Conservation (phyloP, 257 asterid genomes). For the Solanum piurae region DNA sequence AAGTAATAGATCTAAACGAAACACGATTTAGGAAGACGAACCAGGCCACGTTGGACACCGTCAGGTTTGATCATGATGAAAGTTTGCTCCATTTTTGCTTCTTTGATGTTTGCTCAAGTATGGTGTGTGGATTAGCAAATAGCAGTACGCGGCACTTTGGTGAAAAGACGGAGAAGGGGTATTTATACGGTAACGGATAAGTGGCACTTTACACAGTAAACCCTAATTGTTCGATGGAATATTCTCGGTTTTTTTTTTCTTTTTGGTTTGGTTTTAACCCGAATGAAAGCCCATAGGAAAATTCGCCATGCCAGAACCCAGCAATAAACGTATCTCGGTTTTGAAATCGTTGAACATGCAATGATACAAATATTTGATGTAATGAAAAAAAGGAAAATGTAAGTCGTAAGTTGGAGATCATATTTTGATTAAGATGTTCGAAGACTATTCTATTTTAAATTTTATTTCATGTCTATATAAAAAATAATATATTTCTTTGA, state of each 20-base stretch:
- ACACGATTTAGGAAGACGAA: conserved; percentile 4
- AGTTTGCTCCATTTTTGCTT: conserved; percentile 71
- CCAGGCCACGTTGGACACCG: conserved; percentile 96
- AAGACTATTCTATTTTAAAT: too few relatives aligned
- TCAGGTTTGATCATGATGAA: conserved; percentile 99
- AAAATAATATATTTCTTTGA: too few relatives aligned
- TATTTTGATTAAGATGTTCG: not conserved
- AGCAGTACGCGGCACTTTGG: not conserved
- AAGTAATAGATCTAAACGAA: not conserved
- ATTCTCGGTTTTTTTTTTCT: not conserved
- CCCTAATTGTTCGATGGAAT: not conserved
- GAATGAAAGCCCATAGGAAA: not conserved
- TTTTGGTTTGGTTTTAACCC: not conserved
- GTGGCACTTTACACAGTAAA: not conserved
- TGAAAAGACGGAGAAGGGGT: not conserved
- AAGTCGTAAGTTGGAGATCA: not conserved
- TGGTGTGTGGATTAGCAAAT: not conserved
- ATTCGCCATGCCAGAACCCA: not conserved
- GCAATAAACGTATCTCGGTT: too few relatives aligned
- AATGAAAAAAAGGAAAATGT: not conserved
- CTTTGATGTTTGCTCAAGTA: not conserved
- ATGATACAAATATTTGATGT: not conserved
- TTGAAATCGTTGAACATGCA: not conserved
- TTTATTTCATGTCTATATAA: too few relatives aligned
- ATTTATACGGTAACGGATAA: not conserved